These are phyloP conservation scores for Macrophomina tecta DNA, from an alignment of 2,329 filamentous ascomycete species.

Conservation along the genomic window DNA sequence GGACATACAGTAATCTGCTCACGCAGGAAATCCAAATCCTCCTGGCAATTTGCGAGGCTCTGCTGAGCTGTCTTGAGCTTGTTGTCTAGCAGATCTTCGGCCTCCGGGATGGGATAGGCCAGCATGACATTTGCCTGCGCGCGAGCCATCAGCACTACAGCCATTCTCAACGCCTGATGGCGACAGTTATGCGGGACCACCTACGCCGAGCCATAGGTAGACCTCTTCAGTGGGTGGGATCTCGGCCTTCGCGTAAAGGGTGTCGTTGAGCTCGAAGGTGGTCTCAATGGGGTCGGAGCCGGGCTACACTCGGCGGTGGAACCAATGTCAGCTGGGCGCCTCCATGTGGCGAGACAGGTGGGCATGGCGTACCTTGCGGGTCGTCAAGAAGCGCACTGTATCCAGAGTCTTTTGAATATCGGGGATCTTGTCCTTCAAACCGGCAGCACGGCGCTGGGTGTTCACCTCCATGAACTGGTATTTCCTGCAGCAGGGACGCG, in stretches of 20 bases:
- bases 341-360: slow-evolving; percentile 1
- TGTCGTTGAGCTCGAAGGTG: slow-evolving; percentile 96
- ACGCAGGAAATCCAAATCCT: slow-evolving; percentile 92
- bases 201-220: slow-evolving; percentile 92
- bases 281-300: slow-evolving; percentile 77
- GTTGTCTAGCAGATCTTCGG: slow-evolving; percentile 75
- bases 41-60: slow-evolving; percentile 86
- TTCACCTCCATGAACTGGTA: slow-evolving; percentile 99
- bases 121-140: slow-evolving; percentile 92
- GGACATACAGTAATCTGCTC: slow-evolving; percentile 89
- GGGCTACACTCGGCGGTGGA: slow-evolving; percentile 37
- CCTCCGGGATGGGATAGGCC: slow-evolving; percentile 88
- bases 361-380: slow-evolving; percentile 66
- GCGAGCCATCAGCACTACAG: neutral
- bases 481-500: slow-evolving; percentile 66
- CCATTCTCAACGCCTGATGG: neutral
- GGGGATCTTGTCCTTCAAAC: slow-evolving; percentile 91
- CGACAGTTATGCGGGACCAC: slow-evolving; percentile 37
- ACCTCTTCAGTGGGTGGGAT: slow-evolving; percentile 87
- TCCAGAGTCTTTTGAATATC: slow-evolving; percentile 97
- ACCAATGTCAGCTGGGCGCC: slow-evolving; percentile 46
- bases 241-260: slow-evolving; percentile 85
- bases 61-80: slow-evolving; percentile 81
- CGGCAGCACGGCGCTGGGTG: slow-evolving; percentile 79
- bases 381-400: slow-evolving; percentile 83